Evolutionary conservation across 1,139 yeast genomes (phyloP).

Genomic region (Candida glucosophila): DNA sequence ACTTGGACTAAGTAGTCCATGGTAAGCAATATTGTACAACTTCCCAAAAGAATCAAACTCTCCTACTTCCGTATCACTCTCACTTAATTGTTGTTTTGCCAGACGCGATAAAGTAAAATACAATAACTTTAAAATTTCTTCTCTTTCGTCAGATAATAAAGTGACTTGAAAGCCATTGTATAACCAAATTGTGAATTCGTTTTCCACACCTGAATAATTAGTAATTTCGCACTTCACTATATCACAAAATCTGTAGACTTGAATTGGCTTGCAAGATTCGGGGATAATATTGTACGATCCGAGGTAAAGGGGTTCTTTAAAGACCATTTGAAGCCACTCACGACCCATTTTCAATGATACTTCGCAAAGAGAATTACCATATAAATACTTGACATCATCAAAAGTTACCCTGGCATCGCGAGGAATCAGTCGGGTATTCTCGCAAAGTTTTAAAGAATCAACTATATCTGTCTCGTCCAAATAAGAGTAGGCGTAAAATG

Average conservation of each 20-base stretch:
- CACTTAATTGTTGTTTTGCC: constrained; percentile 19
- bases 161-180: constrained; percentile 37
- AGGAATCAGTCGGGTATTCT: constrained; percentile 25
- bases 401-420: constrained; percentile 58
- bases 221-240: constrained; percentile 48
- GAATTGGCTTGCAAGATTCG: constrained; percentile 35
- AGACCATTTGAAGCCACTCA: constrained; percentile 53
- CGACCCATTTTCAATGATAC: constrained; percentile 64
- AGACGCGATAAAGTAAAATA: constrained; percentile 56
- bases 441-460: constrained; percentile 41
- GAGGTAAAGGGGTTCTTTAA: constrained; percentile 14
- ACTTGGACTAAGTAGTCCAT: constrained; percentile 56
- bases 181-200: constrained; percentile 51
- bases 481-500: constrained; percentile 32
- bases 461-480: constrained; percentile 42
- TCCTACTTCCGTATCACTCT: constrained; percentile 12
- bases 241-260: constrained; percentile 41
- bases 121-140: constrained; percentile 61
- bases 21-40: constrained; percentile 54
- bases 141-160: constrained; percentile 50
- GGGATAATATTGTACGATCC: constrained; percentile 27
- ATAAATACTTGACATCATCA: constrained; percentile 43
- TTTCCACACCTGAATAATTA: constrained; percentile 31
- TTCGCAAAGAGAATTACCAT: constrained; percentile 33
- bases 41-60: constrained; percentile 43